phyloP scores from a whole-genome alignment of 176 grass and related monocot species.

The Musa acuminata region DNA sequence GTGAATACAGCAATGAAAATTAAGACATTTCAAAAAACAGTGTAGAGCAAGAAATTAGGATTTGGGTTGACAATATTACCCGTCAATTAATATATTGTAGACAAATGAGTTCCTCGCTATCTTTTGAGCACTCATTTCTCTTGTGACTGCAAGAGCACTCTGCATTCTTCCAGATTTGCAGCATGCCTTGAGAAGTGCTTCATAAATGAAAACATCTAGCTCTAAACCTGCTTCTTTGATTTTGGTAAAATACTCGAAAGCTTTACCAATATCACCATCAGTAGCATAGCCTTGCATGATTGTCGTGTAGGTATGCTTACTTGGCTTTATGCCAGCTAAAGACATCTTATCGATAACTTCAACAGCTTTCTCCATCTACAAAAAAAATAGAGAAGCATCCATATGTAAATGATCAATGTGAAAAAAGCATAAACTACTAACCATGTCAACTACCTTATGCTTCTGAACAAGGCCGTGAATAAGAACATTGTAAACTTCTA shows the following conservation, averaged over 20 bases:
- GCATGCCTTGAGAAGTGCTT: conserved; percentile 78
- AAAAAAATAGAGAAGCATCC: conserved; percentile 16
- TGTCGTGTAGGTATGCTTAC: conserved; percentile 76
- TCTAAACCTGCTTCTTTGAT: conserved; percentile 75
- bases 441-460: conserved; percentile 43
- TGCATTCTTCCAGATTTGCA: conserved; percentile 97
- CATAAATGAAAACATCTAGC: conserved; percentile 84
- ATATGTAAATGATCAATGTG: conserved; percentile 8
- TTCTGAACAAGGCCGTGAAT: conserved; percentile 76
- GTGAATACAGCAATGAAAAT: no score
- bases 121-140: conserved; percentile 73
- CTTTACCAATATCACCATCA: conserved; percentile 67
- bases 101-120: conserved; percentile 86
- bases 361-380: conserved; percentile 67
- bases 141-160: conserved; percentile 77
- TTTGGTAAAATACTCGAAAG: conserved; percentile 90
- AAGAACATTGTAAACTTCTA: conserved; percentile 95
- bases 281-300: conserved; percentile 90
- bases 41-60: conserved; percentile 8
- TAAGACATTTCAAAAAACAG: neutral
- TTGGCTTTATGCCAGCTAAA: conserved; percentile 54
- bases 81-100: conserved; percentile 93
- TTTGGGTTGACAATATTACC: conserved; percentile 38
- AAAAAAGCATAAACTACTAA: neutral
- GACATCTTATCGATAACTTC: conserved; percentile 76